Conservation (phyloP, 768 basidiomycete species). For the Tricholomella constricta region DNA sequence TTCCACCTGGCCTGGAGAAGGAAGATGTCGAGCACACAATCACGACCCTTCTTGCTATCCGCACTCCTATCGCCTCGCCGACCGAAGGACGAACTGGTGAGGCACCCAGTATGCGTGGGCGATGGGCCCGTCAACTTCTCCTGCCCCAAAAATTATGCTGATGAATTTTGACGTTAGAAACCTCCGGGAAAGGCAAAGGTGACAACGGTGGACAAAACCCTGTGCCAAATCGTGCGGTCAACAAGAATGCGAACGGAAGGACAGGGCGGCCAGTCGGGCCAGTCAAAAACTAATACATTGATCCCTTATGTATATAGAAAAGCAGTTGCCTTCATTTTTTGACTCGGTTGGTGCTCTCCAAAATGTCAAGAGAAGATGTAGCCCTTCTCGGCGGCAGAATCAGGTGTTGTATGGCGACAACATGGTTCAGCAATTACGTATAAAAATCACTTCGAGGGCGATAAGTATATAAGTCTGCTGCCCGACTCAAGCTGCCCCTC, state of each 20-base stretch:
- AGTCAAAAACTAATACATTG: background rate
- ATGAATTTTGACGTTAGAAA: conserved; percentile 1
- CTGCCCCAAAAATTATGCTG: background rate
- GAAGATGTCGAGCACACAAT: conserved; percentile 38
- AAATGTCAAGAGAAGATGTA: no score
- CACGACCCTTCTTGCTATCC: conserved; percentile 16
- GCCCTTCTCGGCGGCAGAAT: no score
- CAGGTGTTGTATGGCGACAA: no score
- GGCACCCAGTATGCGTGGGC: background rate
- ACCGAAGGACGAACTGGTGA: conserved; percentile 7
- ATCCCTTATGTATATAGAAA: no score
- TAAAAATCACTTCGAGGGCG: no score
- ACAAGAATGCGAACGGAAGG: conserved; percentile 16
- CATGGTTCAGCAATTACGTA: no score
- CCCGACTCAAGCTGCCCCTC: no score
- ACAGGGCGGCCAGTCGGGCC: conserved; percentile 17
- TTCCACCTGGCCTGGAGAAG: conserved; percentile 32
- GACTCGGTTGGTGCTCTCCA: no score
- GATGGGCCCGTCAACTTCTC: background rate
- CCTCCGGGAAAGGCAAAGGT: conserved; percentile 1
- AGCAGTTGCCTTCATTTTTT: no score
- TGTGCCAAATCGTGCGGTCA: background rate
- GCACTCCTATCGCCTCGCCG: background rate
- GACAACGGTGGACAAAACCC: background rate
- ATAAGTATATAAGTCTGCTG: no score